phyloP scores from a whole-genome alignment of 176 grass and related monocot genomes.

The Stipa capillata region DNA sequence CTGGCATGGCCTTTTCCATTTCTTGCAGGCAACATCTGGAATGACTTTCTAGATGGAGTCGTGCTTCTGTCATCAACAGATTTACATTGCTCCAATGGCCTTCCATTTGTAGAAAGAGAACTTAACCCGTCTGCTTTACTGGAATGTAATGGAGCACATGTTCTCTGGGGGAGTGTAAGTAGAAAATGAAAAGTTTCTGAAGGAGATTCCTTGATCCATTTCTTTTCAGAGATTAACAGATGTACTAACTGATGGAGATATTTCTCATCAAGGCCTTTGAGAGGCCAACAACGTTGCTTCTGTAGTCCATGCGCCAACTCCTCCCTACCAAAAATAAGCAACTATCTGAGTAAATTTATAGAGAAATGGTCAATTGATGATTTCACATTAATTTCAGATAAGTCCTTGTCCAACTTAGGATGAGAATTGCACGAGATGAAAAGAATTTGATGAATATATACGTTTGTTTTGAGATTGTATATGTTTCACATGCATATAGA shows the following conservation, averaged over 20 bases:
- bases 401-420: not conserved
- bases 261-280: slow-evolving; percentile 19
- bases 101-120: slow-evolving; percentile 7
- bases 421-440: not conserved
- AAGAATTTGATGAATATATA: not conserved
- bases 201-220: slow-evolving; percentile 32
- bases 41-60: not conserved
- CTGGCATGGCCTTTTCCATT: not conserved
- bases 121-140: slow-evolving; percentile 1
- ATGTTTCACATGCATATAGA: not conserved
- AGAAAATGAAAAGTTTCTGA: slow-evolving; percentile 38
- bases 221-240: slow-evolving; percentile 34
- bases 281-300: slow-evolving; percentile 8
- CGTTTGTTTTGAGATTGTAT: not conserved
- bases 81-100: not conserved
- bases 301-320: slow-evolving; percentile 28
- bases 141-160: not conserved
- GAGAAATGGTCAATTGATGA: not conserved
- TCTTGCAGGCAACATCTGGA: not conserved
- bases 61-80: not conserved
- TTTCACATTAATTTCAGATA: not conserved
- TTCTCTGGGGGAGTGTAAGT: slow-evolving; percentile 8
- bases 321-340: slow-evolving; percentile 13
- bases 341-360: not conserved
- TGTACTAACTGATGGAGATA: slow-evolving; percentile 17